These are phyloP conservation scores for Tuber magnatum DNA, from an alignment of 495 filamentous ascomycete species.

Conservation along the genomic window DNA sequence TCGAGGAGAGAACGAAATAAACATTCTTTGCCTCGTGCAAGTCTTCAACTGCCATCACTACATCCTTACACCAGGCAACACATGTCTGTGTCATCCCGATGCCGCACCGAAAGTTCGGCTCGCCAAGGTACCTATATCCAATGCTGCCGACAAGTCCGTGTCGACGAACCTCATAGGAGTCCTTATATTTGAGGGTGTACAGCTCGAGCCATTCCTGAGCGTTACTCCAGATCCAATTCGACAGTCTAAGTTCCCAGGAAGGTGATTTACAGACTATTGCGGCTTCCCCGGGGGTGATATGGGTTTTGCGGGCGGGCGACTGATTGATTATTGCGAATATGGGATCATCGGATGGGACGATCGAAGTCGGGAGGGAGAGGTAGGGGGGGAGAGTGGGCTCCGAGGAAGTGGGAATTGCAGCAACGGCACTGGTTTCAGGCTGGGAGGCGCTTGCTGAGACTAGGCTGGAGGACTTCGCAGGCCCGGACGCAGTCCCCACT, in stretches of 20 bases:
- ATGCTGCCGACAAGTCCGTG: conserved; percentile 31
- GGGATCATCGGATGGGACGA: background rate
- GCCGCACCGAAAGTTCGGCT: conserved; percentile 30
- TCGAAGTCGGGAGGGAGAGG: background rate
- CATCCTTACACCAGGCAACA: conserved; percentile 32
- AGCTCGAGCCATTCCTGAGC: conserved; percentile 21
- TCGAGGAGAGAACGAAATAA: conserved; percentile 29
- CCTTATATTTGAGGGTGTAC: conserved; percentile 18
- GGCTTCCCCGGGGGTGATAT: conserved; percentile 16
- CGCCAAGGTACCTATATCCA: conserved; percentile 28
- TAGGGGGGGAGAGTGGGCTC: background rate
- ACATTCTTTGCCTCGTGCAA: conserved; percentile 31
- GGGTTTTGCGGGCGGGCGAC: conserved; percentile 10
- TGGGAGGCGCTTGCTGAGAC: background rate
- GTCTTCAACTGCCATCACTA: conserved; percentile 36
- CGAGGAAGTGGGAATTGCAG: background rate
- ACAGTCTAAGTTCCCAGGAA: conserved; percentile 15
- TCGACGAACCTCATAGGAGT: conserved; percentile 8
- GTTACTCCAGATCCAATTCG: conserved; percentile 30
- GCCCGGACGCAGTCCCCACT: background rate
- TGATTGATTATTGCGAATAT: background rate
- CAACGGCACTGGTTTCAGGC: background rate
- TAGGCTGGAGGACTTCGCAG: background rate
- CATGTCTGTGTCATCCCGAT: conserved; percentile 30
- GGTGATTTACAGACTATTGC: conserved; percentile 17